Conservation (phyloP, 2,329 filamentous ascomycete species). For the Aureobasidium musti region DNA sequence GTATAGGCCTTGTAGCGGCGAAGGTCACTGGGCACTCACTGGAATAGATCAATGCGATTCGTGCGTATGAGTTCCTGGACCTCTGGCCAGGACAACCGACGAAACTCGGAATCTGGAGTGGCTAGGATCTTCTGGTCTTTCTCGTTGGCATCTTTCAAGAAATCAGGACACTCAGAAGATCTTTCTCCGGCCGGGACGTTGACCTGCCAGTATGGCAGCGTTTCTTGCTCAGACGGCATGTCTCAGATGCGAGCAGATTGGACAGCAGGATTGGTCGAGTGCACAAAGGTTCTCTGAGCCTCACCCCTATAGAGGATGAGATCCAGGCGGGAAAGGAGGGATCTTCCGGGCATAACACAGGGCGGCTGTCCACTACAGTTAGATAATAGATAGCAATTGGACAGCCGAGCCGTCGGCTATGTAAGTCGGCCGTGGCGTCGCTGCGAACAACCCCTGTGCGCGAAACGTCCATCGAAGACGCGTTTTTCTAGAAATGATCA, state of each 20-base stretch:
- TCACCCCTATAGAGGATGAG: constrained; percentile 5
- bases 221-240: constrained; percentile 5
- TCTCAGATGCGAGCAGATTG: not conserved
- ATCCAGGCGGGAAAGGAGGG: not conserved
- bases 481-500: constrained; percentile 20
- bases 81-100: constrained; percentile 66
- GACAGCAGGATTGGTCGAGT: constrained; percentile 10
- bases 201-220: constrained; percentile 74
- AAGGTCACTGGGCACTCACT: constrained; percentile 73
- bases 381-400: constrained; percentile 7
- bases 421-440: constrained; percentile 17
- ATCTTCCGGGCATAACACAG: not conserved
- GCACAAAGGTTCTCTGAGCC: not conserved
- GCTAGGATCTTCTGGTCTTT: constrained; percentile 72
- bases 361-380: not conserved
- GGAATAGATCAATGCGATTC: constrained; percentile 75
- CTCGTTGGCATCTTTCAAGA: constrained; percentile 60
- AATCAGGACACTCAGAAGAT: constrained; percentile 69
- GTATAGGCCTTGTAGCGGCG: constrained; percentile 75
- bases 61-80: constrained; percentile 63
- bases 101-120: constrained; percentile 68
- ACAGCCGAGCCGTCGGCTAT: constrained; percentile 25
- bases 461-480: not conserved
- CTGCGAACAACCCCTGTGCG: constrained; percentile 9
- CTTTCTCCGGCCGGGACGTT: constrained; percentile 68